Base-by-base conservation (phyloP, 1,284 basidiomycete species). In the Heterobasidion occidentale region DNA sequence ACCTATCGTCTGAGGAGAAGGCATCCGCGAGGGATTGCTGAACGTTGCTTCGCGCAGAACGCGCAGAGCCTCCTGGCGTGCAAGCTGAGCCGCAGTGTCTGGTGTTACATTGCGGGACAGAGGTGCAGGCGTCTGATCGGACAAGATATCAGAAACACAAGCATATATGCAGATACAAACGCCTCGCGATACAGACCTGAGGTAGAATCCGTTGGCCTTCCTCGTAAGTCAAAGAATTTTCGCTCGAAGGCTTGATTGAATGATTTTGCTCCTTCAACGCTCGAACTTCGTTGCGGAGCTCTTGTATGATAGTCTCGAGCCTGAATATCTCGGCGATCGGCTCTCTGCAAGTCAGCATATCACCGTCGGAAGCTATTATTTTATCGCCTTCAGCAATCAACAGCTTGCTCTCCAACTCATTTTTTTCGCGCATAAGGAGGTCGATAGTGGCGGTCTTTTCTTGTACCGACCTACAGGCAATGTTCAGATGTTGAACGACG, bases 401-500 rank as follows among this genome's bases (percentile, higher is more conserved):
- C 20, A 70, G 54, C 34, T 63, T 65, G 53, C 58, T 62, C 61
- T 67, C 66, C 46, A 67, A 61, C 11, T 62, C 62, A 27, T 60
- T 61, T 48, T 70, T 65, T 61, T 80, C 75, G 56, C 73, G 69
- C 57, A 79, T 74, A 36, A 87, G 67, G 5, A 65, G 69, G 36
- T 77, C 73, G 56, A 89, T 79, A 8, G 71, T 66, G 15, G 71
- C 68, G 2, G 77, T 72, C 68, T 88, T 88, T 63, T 84, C 77
- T 36, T 78, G 76, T 57, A 89, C 71, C 0, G 82, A 81, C 27
- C 71, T 68, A 63, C 83, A 86, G 2, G 84, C 84, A 47, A 80
- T 77, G 34, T 77, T 73, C n/a, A 90, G 76, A 34, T 78, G 80
- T 45, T 77, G 68, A 1, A 86, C 78, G n/a, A 78, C 78, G 38